Conservation (phyloP, 2,329 filamentous ascomycete genomes). For the Cyphellophora europaea region DNA sequence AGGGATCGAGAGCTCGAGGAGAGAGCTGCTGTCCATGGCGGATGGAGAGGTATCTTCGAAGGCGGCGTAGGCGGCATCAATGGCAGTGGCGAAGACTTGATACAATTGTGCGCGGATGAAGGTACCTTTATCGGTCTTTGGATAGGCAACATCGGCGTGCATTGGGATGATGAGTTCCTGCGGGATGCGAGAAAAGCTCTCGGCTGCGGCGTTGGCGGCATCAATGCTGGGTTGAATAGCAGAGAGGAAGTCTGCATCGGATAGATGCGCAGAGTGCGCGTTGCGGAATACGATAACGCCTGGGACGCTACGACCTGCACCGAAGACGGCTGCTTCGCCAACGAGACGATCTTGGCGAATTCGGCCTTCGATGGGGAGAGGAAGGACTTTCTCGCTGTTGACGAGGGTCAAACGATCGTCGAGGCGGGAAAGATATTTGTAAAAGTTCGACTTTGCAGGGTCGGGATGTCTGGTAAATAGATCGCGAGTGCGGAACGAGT, state of each 20-base stretch:
- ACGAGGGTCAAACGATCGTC: constrained; percentile 54
- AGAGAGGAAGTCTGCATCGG: constrained; percentile 31
- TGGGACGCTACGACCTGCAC: constrained; percentile 45
- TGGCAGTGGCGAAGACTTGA: constrained; percentile 30
- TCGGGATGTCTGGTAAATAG: constrained; percentile 47
- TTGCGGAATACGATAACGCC: constrained; percentile 46
- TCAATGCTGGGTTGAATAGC: constrained; percentile 37
- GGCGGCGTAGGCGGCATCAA: constrained; percentile 6
- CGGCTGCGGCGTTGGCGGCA: constrained; percentile 38
- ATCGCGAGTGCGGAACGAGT: constrained; percentile 54
- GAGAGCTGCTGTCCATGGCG: background rate
- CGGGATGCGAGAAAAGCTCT: constrained; percentile 43
- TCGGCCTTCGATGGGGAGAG: constrained; percentile 48
- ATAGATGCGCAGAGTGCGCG: constrained; percentile 16
- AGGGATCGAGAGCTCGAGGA: constrained; percentile 4
- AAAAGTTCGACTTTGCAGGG: constrained; percentile 38
- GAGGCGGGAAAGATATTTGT: constrained; percentile 52
- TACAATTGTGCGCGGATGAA: constrained; percentile 45
- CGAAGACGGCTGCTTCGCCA: constrained; percentile 52
- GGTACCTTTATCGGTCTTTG: constrained; percentile 47
- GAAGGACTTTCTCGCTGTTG: constrained; percentile 62
- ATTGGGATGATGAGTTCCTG: constrained; percentile 42
- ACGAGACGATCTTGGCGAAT: constrained; percentile 38
- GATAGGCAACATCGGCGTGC: constrained; percentile 17
- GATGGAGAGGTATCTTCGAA: constrained; percentile 3